A percentile compares a stretch with the other conserved stretches of the same genome.
phyloP scores from a whole-genome alignment of 441 rosid genomes.

The Adansonia madagascariensis region DNA sequence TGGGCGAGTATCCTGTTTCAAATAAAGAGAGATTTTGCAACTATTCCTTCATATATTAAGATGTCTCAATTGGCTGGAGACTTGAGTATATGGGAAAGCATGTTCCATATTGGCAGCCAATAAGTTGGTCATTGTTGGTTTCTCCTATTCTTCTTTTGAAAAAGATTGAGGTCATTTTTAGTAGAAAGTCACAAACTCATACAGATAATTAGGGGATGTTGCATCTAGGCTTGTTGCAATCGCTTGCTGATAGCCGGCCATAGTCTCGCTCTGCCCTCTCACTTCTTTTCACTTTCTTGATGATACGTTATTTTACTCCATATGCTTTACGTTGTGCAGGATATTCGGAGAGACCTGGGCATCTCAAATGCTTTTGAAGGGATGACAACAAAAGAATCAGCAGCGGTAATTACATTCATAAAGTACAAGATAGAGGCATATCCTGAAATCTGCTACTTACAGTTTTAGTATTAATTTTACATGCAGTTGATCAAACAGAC shows the following conservation, averaged over 20 bases:
- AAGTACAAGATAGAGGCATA: neutral
- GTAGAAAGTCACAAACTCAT: neutral
- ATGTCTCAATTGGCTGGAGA: neutral
- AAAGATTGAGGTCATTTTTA: neutral
- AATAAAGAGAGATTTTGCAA: neutral
- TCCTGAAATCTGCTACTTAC: constrained; percentile 5
- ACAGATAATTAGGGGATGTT: neutral
- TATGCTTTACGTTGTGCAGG: constrained; percentile 39
- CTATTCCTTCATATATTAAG: constrained; percentile 5
- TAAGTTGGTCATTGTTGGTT: neutral
- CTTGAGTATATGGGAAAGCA: neutral
- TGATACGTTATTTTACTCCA: neutral
- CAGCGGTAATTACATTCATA: constrained; percentile 38
- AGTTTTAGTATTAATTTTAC: constrained; percentile 9
- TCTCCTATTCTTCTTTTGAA: neutral
- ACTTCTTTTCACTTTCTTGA: neutral
- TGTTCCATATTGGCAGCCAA: neutral
- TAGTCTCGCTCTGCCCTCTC: neutral
- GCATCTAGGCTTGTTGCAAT: neutral
- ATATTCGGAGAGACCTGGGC: constrained; percentile 60
- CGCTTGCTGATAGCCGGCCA: constrained; percentile 17
- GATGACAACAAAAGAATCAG: constrained; percentile 34
- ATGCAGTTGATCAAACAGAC: constrained; percentile 41
- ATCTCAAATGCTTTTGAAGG: constrained; percentile 51
- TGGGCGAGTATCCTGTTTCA: neutral